phyloP scores from a whole-genome alignment of 352 stramenopile genomes.

The Elongisporangium undulatum region DNA sequence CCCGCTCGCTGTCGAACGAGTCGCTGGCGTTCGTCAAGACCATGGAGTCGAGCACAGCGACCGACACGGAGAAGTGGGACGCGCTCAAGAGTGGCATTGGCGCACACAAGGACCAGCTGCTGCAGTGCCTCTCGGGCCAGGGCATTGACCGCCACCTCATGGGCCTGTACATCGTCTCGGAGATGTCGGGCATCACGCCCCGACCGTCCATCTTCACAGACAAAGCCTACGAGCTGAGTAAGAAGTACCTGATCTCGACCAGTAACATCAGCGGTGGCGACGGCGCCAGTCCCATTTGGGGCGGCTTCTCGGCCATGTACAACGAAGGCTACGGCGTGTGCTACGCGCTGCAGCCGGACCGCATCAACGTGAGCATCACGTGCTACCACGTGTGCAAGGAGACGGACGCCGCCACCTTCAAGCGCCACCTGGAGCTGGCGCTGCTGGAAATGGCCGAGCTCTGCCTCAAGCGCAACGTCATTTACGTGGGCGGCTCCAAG shows the following conservation, averaged over 20 bases:
- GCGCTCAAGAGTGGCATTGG: conserved; percentile 87
- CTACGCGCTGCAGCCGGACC: conserved; percentile 93
- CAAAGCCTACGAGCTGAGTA: conserved; percentile 90
- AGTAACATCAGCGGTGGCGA: conserved; percentile 93
- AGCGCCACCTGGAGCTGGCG: conserved; percentile 90
- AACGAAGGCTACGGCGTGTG: conserved; percentile 94
- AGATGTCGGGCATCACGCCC: conserved; percentile 87
- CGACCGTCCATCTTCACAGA: conserved; percentile 92
- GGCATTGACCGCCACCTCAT: conserved; percentile 96
- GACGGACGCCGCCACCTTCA: conserved; percentile 83
- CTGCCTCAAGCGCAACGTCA: conserved; percentile 86
- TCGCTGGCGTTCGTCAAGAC: conserved; percentile 89
- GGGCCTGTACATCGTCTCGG: conserved; percentile 92
- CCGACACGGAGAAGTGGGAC: conserved; percentile 74
- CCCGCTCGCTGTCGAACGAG: conserved; percentile 85
- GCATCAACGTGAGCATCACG: conserved; percentile 95
- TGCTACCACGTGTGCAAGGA: conserved; percentile 79
- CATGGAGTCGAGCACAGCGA: conserved; percentile 71
- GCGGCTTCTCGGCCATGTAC: conserved; percentile 95
- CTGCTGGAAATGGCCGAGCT: conserved; percentile 95
- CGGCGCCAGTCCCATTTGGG: conserved; percentile 94
- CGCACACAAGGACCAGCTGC: conserved; percentile 90
- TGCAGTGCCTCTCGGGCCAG: conserved; percentile 75
- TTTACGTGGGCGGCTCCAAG: conserved; percentile 87
- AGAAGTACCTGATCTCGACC: conserved; percentile 94